Conservation (phyloP, 1,284 basidiomycete genomes). For the Rhodotorula sp. region DNA sequence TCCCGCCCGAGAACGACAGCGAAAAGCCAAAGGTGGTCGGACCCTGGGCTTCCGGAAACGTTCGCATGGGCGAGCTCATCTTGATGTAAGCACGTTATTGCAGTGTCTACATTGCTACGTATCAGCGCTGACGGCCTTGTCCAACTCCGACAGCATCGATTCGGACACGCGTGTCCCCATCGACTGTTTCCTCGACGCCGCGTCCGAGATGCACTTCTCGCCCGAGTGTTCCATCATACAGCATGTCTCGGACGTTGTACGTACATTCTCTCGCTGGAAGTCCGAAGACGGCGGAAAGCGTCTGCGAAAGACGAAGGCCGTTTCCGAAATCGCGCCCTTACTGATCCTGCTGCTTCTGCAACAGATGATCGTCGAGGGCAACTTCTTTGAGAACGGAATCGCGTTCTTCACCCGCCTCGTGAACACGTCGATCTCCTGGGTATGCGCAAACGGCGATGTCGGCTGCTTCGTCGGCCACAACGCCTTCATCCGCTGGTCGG, state of each 20-base stretch:
- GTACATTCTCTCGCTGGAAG: background rate
- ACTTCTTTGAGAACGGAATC: constrained; percentile 84
- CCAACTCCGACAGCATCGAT: constrained; percentile 47
- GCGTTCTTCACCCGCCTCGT: constrained; percentile 61
- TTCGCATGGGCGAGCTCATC: constrained; percentile 45
- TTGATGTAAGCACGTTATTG: constrained; percentile 14
- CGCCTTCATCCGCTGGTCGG: constrained; percentile 79
- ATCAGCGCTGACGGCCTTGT: no score
- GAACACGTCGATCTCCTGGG: constrained; percentile 16
- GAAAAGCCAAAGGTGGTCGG: constrained; percentile 59
- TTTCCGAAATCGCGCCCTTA: background rate
- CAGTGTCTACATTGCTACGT: background rate
- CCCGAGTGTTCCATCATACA: constrained; percentile 80
- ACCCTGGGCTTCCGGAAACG: constrained; percentile 49
- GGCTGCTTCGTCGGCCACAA: constrained; percentile 85
- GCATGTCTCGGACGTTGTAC: constrained; percentile 62
- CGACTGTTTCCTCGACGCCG: constrained; percentile 81
- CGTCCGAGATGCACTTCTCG: constrained; percentile 70
- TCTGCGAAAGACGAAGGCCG: no score
- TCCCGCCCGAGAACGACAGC: constrained; percentile 10
- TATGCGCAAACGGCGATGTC: constrained; percentile 19
- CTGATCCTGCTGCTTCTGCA: background rate
- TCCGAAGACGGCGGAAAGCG: background rate
- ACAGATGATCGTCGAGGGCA: constrained; percentile 15
- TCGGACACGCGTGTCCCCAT: constrained; percentile 82